phyloP scores from a whole-genome alignment of 2,329 filamentous ascomycete species.

The Arthrobotrys sphaeroides region DNA sequence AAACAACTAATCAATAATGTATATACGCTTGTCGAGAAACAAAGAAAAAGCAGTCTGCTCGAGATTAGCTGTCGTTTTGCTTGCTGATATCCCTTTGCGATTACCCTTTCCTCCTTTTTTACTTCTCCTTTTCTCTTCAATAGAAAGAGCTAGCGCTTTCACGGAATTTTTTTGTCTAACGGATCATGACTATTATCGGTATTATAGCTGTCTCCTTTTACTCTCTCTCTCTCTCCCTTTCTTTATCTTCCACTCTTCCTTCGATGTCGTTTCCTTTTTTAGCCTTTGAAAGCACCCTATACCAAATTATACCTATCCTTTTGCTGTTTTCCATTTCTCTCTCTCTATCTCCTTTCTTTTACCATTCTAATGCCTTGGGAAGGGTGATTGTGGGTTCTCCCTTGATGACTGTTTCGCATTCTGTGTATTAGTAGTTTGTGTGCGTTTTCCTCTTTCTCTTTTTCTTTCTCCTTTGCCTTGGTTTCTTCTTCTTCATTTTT shows the following conservation, averaged over 20 bases:
- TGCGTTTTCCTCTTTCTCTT: background rate
- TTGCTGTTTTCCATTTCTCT: constrained; percentile 3
- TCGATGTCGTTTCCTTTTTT: constrained; percentile 28
- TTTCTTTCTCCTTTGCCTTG: background rate
- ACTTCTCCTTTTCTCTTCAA: constrained; percentile 19
- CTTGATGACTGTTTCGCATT: constrained; percentile 8
- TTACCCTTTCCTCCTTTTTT: constrained; percentile 15
- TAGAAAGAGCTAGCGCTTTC: constrained; percentile 44
- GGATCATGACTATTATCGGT: constrained; percentile 24
- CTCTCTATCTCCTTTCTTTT: constrained; percentile 14
- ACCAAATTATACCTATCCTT: constrained; percentile 23
- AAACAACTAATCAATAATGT: constrained; percentile 53
- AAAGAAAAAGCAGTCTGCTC: constrained; percentile 18
- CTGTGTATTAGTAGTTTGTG: background rate
- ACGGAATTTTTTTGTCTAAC: constrained; percentile 39
- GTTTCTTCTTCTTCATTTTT: background rate
- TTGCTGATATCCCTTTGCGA: constrained; percentile 10
- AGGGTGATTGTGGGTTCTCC: background rate
- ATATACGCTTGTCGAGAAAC: constrained; percentile 33
- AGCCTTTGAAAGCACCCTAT: constrained; percentile 11
- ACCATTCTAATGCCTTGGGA: constrained; percentile 12
- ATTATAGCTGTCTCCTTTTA: constrained; percentile 12
- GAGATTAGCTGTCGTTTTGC: constrained; percentile 13
- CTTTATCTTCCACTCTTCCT: constrained; percentile 20
- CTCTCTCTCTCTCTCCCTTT: background rate